Percentiles rank a stretch among this genome's conserved stretches.
Conservation (phyloP, 2,329 filamentous ascomycete species). For the Ophiobolus disseminans region DNA sequence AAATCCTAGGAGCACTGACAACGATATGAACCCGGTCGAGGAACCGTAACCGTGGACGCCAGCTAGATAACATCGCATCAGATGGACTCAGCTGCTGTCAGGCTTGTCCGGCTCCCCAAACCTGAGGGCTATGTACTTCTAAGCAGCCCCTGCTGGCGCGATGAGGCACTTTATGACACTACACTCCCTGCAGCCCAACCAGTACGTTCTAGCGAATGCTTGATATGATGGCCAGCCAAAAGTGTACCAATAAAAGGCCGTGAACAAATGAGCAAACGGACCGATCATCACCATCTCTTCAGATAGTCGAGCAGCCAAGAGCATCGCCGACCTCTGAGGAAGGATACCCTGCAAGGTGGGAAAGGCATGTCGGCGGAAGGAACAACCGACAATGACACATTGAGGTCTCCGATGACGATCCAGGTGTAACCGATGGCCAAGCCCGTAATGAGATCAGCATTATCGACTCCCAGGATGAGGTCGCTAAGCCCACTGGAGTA, state of each 20-base stretch:
- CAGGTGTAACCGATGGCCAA: conserved; percentile 14
- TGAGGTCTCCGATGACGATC: conserved; percentile 14
- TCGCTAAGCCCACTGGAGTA: conserved; percentile 1
- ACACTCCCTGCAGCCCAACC: conserved; percentile 8
- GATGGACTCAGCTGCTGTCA: conserved; percentile 4
- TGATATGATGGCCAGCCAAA: conserved; percentile 6
- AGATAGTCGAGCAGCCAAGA: conserved; percentile 1
- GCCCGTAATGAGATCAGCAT: conserved; percentile 22
- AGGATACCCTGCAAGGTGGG: conserved; percentile 15
- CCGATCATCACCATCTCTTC: background rate
- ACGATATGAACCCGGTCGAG: conserved; percentile 4
- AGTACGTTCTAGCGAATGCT: conserved; percentile 5
- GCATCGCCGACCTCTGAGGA: conserved; percentile 9
- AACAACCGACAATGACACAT: conserved; percentile 32
- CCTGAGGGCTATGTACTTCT: conserved; percentile 11
- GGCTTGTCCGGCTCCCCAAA: conserved; percentile 33
- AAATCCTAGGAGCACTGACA: background rate
- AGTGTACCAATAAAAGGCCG: conserved; percentile 9
- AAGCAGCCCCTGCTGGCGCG: conserved; percentile 10
- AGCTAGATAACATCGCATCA: conserved; percentile 28
- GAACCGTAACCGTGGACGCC: conserved; percentile 8
- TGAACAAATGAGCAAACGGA: background rate
- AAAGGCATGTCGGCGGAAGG: conserved; percentile 19
- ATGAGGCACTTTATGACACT: conserved; percentile 11
- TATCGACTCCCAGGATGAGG: conserved; percentile 4